Evolutionary conservation across 768 basidiomycete genomes (phyloP).

Genomic region (Calocybe gangraenosa): DNA sequence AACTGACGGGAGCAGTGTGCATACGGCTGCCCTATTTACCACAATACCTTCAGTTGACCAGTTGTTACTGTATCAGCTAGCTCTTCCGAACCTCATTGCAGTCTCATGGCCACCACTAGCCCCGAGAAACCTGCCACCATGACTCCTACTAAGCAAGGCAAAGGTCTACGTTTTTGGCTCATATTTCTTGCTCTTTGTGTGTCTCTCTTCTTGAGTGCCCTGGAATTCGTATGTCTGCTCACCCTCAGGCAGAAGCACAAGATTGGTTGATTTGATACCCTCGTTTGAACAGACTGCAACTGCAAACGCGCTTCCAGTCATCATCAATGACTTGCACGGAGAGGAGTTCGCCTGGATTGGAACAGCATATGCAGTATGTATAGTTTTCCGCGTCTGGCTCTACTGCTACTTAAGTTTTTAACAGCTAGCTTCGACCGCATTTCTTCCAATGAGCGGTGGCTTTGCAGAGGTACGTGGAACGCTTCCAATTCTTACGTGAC

Average conservation of each 20-base stretch:
- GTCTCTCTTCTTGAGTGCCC: slow-evolving; percentile 5
- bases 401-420: no score
- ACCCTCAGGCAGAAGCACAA: background rate
- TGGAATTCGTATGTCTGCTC: slow-evolving; percentile 7
- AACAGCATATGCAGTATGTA: slow-evolving; percentile 20
- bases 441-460: slow-evolving; percentile 27
- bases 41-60: no score
- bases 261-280: background rate
- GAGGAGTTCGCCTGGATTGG: slow-evolving; percentile 23
- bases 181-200: slow-evolving; percentile 8
- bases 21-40: no score
- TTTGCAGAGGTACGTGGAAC: slow-evolving; percentile 13
- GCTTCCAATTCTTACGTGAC: no score
- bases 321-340: slow-evolving; percentile 24
- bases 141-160: no score
- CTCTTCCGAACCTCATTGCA: no score
- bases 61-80: no score
- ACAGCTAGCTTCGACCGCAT: slow-evolving; percentile 19
- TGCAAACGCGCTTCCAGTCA: slow-evolving; percentile 26
- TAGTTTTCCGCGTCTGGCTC: no score
- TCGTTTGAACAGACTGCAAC: slow-evolving; percentile 15
- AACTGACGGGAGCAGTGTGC: no score
- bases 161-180: slow-evolving; percentile 10
- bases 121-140: no score
- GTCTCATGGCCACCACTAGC: no score